Percentiles rank a stretch among this genome's conserved stretches.
These are phyloP conservation scores for Tylopilus sp. DNA, from an alignment of 1,284 basidiomycete genomes.

Conservation along the genomic window DNA sequence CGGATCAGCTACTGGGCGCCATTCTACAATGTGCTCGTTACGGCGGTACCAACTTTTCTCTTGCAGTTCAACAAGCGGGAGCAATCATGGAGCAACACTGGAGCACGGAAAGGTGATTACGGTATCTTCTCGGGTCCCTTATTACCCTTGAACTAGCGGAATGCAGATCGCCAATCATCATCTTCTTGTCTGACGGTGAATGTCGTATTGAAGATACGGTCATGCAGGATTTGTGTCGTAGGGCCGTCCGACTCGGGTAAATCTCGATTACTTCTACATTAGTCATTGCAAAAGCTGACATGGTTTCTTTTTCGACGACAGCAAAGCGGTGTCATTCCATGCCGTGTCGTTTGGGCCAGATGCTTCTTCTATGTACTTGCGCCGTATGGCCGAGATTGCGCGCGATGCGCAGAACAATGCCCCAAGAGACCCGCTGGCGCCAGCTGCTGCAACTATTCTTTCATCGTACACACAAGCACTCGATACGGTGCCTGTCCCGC, in stretches of 20 bases:
- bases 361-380: constrained; percentile 46
- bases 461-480: constrained; percentile 66
- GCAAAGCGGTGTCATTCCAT: constrained; percentile 70
- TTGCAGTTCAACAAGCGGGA: constrained; percentile 53
- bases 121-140: not conserved
- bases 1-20: constrained; percentile 56
- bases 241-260: constrained; percentile 62
- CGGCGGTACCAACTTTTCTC: constrained; percentile 62
- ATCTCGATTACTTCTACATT: not conserved
- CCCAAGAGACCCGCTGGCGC: constrained; percentile 57
- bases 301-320: constrained; percentile 25
- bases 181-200: constrained; percentile 74
- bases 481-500: constrained; percentile 56
- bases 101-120: constrained; percentile 64
- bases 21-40: constrained; percentile 47
- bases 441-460: constrained; percentile 47
- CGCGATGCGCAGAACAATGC: constrained; percentile 59
- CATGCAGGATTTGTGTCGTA: constrained; percentile 59
- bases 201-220: constrained; percentile 52
- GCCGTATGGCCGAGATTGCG: constrained; percentile 66
- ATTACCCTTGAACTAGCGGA: not conserved
- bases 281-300: constrained; percentile 6
- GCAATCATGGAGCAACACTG: constrained; percentile 59
- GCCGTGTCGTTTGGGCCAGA: constrained; percentile 66
- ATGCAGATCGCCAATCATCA: constrained; percentile 65